Base-by-base conservation (phyloP, 2,329 filamentous ascomycete species). In the Chaetomiaceae sp. region DNA sequence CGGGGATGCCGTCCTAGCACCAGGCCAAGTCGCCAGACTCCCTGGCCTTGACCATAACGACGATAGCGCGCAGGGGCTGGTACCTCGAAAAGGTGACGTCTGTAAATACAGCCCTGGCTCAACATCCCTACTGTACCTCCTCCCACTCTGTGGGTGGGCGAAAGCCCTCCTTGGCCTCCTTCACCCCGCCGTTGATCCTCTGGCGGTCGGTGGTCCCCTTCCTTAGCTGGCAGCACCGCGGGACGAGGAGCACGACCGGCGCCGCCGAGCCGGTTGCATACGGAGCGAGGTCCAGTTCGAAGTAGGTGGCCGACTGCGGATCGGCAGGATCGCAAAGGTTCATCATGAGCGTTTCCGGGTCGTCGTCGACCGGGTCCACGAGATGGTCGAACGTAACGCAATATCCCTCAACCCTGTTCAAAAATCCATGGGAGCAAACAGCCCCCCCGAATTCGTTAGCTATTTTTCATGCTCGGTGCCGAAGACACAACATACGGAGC, bases 331-430 rank as follows among this genome's bases (percentile, higher is more conserved):
- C 37, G 37, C 37, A 40, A 40, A 40, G 37, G 37, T 40, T 40
- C 20, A 40, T 40, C 37, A 40, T 40, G 37, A 40, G 37, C 37
- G 37, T 21, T 40, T 40, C 37, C 37, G 37, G 37, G 37, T 40
- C 37, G 37, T 40, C 37, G 37, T 40, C 37, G 37, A 23, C 37
- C 37, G 37, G 37, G 37, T 40, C 37, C 37, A 40, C 37, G 20
- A 40, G 37, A 23, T 21, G 16, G 37, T 40, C 37, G 37, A 21
- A 40, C 34, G 34, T 37, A 40, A 40, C 37, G 37, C 37, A 40
- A 40, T 40, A 40, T 40, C 37, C 37, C 37, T 40, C 37, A 40
- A 40, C 37, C 37, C 37, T 40, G 37, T 40, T 40, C 37, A 40
- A 40, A 40, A 40, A 23, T 18, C 37, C 18, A 40, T 40, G 37